Percentiles rank a stretch among this genome's conserved stretches.
Conservation (phyloP, 202 grass and related monocot species). For the Setaria viridis region DNA sequence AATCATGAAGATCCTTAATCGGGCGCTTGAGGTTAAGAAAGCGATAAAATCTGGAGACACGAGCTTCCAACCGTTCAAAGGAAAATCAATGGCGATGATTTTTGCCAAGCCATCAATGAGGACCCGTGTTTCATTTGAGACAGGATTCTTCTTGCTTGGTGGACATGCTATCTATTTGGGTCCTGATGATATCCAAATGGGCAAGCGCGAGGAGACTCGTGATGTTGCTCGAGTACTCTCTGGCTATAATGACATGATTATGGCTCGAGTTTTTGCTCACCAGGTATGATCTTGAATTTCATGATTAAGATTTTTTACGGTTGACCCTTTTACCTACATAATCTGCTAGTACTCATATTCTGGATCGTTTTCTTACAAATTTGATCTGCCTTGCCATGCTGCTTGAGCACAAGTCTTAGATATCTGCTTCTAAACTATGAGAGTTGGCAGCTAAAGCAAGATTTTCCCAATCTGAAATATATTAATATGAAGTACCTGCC, state of each 20-base stretch:
- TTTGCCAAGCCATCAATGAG: conserved; percentile 99
- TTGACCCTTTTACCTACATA: neutral
- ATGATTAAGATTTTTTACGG: neutral
- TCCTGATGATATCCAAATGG: conserved; percentile 99
- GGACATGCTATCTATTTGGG: conserved; percentile 95
- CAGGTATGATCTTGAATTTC: conserved; percentile 60
- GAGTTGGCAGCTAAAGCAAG: neutral
- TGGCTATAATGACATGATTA: conserved; percentile 95
- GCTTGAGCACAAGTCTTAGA: conserved; percentile 21
- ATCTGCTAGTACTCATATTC: neutral
- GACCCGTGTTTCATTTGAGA: conserved; percentile 97
- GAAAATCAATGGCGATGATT: conserved; percentile 97
- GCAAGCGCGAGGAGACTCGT: conserved; percentile 93
- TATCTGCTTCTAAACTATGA: conserved; percentile 4
- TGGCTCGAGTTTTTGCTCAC: conserved; percentile 92
- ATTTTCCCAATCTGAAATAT: neutral
- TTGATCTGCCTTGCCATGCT: neutral
- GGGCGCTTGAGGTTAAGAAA: conserved; percentile 79
- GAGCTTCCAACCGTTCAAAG: conserved; percentile 91
- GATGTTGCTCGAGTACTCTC: conserved; percentile 97
- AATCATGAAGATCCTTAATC: conserved; percentile 82
- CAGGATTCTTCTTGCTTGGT: conserved; percentile 94
- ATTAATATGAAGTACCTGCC: conserved; percentile 18
- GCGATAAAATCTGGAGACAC: conserved; percentile 90
- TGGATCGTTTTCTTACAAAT: conserved; percentile 19